A percentile compares a stretch with the other conserved stretches of the same genome.
These are phyloP conservation scores for Aspergillus puulaauensis DNA, from an alignment of 2,329 filamentous ascomycete genomes.

Conservation along the genomic window DNA sequence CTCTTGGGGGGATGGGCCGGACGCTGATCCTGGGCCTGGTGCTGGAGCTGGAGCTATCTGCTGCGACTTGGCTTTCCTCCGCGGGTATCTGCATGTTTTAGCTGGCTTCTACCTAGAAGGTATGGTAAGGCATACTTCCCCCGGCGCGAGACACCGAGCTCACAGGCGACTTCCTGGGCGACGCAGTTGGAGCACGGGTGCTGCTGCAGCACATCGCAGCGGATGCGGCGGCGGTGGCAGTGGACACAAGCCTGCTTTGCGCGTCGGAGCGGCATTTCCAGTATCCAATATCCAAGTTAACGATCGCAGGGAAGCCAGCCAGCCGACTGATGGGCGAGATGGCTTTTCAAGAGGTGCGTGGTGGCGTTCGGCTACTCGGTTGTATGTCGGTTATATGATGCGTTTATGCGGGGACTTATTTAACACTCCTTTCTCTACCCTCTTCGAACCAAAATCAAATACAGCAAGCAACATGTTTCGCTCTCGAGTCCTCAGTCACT, in stretches of 20 bases:
- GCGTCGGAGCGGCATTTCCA: conserved; percentile 20
- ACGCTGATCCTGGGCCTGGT: background rate
- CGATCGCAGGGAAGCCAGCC: background rate
- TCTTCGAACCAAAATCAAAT: no score
- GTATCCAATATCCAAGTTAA: background rate
- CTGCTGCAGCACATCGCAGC: conserved; percentile 47
- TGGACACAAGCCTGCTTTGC: conserved; percentile 46
- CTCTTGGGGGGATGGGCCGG: background rate
- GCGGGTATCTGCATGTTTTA: conserved; percentile 16
- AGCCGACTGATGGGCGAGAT: background rate
- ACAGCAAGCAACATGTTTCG: background rate
- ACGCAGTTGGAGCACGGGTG: conserved; percentile 47
- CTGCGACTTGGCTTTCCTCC: conserved; percentile 17
- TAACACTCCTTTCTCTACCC: no score
- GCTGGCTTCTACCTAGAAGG: background rate
- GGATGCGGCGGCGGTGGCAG: conserved; percentile 47
- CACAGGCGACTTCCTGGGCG: conserved; percentile 37
- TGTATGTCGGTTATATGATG: background rate
- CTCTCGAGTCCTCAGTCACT: background rate
- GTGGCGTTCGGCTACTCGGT: conserved; percentile 1
- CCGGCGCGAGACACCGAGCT: conserved; percentile 43
- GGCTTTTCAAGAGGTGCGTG: background rate
- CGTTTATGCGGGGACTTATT: background rate
- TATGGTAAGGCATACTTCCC: conserved; percentile 37
- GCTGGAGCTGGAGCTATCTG: background rate